Conservation (phyloP, 768 basidiomycete genomes). For the Daedaleopsis nitida region DNA sequence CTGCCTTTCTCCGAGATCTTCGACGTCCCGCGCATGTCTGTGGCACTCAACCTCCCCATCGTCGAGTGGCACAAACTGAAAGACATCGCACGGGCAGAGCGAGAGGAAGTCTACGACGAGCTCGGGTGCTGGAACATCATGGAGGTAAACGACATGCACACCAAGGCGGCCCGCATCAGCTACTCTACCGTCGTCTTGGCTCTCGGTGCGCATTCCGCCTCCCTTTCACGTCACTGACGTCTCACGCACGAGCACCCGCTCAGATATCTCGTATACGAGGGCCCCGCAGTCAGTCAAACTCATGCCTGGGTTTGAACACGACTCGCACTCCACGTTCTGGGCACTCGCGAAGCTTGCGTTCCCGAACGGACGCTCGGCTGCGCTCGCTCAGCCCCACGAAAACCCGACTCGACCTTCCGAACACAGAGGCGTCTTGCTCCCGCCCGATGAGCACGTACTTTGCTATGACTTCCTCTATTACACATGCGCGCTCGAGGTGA, state of each 20-base stretch:
- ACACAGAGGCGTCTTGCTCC: constrained; percentile 20
- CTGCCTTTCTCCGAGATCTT: constrained; percentile 41
- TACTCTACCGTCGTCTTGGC: constrained; percentile 21
- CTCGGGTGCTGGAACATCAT: constrained; percentile 45
- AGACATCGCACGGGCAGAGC: constrained; percentile 21
- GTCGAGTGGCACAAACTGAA: constrained; percentile 45
- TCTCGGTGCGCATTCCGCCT: constrained; percentile 27
- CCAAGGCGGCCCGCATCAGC: constrained; percentile 25
- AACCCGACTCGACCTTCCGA: constrained; percentile 22
- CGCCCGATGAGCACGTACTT: constrained; percentile 37
- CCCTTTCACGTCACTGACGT: neutral
- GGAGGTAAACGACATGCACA: constrained; percentile 26
- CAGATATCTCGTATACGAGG: constrained; percentile 37
- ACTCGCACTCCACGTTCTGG: constrained; percentile 33
- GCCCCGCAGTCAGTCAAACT: constrained; percentile 32
- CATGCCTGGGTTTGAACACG: constrained; percentile 29
- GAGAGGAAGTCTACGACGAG: constrained; percentile 26
- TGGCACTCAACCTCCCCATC: constrained; percentile 29
- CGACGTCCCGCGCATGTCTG: constrained; percentile 36
- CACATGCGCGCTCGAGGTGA: constrained; percentile 29
- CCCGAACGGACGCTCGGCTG: constrained; percentile 26
- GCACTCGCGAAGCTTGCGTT: constrained; percentile 33
- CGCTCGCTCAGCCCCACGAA: constrained; percentile 18
- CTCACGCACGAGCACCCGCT: neutral
- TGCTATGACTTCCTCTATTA: constrained; percentile 42